phyloP scores from a whole-genome alignment of 2,329 filamentous ascomycete species.

The Exserohilum turcica region DNA sequence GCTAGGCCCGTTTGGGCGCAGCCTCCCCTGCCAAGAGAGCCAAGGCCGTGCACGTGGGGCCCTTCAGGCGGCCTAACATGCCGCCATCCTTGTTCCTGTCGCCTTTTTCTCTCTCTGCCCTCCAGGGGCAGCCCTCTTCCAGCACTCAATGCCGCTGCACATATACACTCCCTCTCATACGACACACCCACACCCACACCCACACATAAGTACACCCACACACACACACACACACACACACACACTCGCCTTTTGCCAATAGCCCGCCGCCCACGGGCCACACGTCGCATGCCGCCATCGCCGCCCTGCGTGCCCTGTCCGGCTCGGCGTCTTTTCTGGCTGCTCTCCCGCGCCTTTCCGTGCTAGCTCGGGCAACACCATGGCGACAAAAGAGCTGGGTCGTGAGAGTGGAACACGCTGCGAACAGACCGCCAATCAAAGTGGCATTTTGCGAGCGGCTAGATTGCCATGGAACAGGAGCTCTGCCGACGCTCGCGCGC shows the following conservation, averaged over 20 bases:
- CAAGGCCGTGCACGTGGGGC: constrained; percentile 9
- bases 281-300: constrained; percentile 15
- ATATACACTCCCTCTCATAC: too few species aligned
- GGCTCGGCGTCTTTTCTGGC: neutral
- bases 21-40: constrained; percentile 41
- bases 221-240: too few species aligned
- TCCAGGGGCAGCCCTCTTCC: neutral
- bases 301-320: constrained; percentile 9
- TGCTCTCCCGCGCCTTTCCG: neutral
- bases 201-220: too few species aligned
- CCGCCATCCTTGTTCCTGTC: constrained; percentile 32
- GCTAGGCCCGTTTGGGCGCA: constrained; percentile 11
- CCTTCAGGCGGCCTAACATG: constrained; percentile 15
- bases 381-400: neutral
- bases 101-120: neutral
- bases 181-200: too few species aligned
- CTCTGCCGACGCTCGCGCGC: constrained; percentile 8
- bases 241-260: too few species aligned
- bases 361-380: neutral
- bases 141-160: neutral
- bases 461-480: constrained; percentile 12
- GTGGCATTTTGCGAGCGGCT: constrained; percentile 11
- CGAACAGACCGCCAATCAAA: neutral
- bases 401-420: neutral
- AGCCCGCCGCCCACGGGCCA: constrained; percentile 3